phyloP scores from a whole-genome alignment of 768 basidiomycete species.

The Amanita jacksonii region DNA sequence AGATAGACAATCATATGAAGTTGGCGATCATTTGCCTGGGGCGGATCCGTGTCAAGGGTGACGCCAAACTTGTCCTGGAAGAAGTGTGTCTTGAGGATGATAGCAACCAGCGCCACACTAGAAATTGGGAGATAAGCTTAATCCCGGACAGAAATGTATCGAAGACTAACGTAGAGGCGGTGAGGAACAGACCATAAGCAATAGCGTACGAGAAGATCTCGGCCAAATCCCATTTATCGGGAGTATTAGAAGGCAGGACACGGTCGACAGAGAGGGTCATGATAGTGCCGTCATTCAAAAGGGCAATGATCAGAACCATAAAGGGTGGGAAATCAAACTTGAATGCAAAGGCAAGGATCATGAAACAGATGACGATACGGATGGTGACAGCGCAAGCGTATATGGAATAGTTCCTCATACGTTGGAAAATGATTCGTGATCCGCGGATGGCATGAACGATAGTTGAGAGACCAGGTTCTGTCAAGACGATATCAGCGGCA shows the following conservation, averaged over 20 bases:
- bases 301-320: slow-evolving; percentile 97
- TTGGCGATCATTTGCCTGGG: slow-evolving; percentile 53
- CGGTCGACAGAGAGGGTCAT: slow-evolving; percentile 97
- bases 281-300: slow-evolving; percentile 97
- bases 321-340: slow-evolving; percentile 99
- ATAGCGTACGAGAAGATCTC: slow-evolving; percentile 96
- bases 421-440: slow-evolving; percentile 98
- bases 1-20: slow-evolving; percentile 90
- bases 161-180: slow-evolving; percentile 71
- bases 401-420: slow-evolving; percentile 99
- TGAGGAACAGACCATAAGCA: slow-evolving; percentile 92
- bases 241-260: slow-evolving; percentile 85
- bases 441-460: slow-evolving; percentile 98
- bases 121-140: neutral
- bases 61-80: slow-evolving; percentile 87
- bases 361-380: slow-evolving; percentile 97
- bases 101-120: slow-evolving; percentile 69
- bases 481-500: slow-evolving; percentile 96
- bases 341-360: slow-evolving; percentile 92
- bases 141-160: slow-evolving; percentile 8
- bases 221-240: slow-evolving; percentile 91
- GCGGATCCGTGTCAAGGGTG: slow-evolving; percentile 28
- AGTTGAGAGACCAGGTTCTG: slow-evolving; percentile 97
- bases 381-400: slow-evolving; percentile 94
- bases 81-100: slow-evolving; percentile 82